Base-by-base conservation (phyloP, 768 basidiomycete species). In the Amanita pallidorosea region DNA sequence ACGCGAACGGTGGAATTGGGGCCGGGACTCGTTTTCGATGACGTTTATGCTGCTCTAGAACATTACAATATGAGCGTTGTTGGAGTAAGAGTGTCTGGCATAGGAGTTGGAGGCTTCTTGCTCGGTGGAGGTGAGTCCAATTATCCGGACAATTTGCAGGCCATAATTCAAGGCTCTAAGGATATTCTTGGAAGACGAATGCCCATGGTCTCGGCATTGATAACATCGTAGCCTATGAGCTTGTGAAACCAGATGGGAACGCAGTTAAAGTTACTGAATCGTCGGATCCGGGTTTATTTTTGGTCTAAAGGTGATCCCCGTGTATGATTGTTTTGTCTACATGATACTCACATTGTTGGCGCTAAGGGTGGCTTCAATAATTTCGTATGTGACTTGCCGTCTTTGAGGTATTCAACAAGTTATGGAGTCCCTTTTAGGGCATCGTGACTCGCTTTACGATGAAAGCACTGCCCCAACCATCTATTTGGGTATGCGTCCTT, bases 311-410 rank as follows among this genome's bases (percentile, higher is more conserved):
- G 71, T 69, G 31, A 25, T 25, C 7, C 11, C 1, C 44, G 1
- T 22, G 9, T 25, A 17, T 22, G 9, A 5, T 23, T 18, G 17
- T 35, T 8, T 13, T 13, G 25, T 9, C 7, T 7, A 8, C 7
- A 12, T n/a, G 15, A 13, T n/a, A 27, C 38, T 41, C 9, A 41
- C 38, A 15, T 7, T 13, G 5, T 11, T 42, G 15, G 5, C 8
- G n/a, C 25, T 20, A 18, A 81, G 77, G 83, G 82, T 29, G 81
- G 81, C 8, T 60, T 70, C 55, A 82, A 85, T 54, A 85, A 84
- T 54, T 83, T 80, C 52, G 71, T 67, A 49, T 47, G 56, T 23
- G 45, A 22, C n/a, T n/a, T n/a, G n/a, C 23, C 9, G 5, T 17
- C 2, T 33, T 29, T 11, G 23, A 25, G 4, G 18, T n/a, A 37